Evolutionary conservation across 192 early-diverging fungal species (phyloP).

Genomic region (Rhizoclosmatium sp.): DNA sequence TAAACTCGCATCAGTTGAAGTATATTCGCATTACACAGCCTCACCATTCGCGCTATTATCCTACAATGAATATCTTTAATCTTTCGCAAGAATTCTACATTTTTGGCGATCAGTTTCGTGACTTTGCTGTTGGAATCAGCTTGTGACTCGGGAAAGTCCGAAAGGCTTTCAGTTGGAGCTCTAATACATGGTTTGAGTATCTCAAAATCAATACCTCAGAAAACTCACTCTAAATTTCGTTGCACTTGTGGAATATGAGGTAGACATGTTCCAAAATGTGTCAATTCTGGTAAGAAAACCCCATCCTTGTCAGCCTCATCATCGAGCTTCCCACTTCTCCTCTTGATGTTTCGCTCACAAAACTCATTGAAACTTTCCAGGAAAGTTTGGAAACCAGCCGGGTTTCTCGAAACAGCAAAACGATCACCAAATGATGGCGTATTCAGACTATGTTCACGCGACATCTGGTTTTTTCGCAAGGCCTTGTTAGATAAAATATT

Average conservation of each 20-base stretch:
- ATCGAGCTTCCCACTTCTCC: background rate
- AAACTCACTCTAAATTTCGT: background rate
- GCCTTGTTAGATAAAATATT: background rate
- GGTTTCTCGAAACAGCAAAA: background rate
- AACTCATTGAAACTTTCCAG: background rate
- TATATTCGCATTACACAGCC: slow-evolving; percentile 27
- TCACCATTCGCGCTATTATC: background rate
- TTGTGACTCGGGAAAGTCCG: slow-evolving; percentile 14
- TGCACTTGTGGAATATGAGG: slow-evolving; percentile 9
- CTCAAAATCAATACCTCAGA: background rate
- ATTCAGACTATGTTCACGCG: slow-evolving; percentile 27
- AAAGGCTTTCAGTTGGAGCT: slow-evolving; percentile 9
- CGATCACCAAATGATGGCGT: slow-evolving; percentile 16
- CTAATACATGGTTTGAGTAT: background rate
- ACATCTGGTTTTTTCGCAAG: background rate
- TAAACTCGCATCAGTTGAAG: background rate
- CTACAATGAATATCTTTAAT: slow-evolving; percentile 29
- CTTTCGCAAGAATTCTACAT: slow-evolving; percentile 25
- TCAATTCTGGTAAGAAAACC: slow-evolving; percentile 28
- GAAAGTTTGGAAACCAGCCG: slow-evolving; percentile 1
- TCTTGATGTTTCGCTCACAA: slow-evolving; percentile 10
- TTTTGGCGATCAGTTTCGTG: background rate
- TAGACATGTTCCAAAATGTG: slow-evolving; percentile 23
- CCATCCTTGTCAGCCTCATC: slow-evolving; percentile 20
- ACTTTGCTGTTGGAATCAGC: slow-evolving; percentile 19